Percentiles rank a stretch among this genome's conserved stretches.
phyloP scores from a whole-genome alignment of 148 eudicot genomes.

The Tetragonia tetragonoides region DNA sequence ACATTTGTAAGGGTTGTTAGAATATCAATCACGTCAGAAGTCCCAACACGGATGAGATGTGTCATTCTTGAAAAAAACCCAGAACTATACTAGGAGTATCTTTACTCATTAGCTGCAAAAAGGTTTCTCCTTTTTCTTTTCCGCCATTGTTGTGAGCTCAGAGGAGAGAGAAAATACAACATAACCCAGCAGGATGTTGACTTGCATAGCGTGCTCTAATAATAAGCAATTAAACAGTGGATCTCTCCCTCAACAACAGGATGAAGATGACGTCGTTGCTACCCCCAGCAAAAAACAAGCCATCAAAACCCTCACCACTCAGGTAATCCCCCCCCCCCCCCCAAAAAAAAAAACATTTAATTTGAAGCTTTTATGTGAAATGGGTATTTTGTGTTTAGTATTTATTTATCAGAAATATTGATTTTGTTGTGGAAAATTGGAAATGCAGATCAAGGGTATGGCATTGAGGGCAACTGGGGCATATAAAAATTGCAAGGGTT shows the following conservation, averaged over 20 bases:
- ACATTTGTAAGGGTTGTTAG: background rate
- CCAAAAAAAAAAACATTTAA: too few relatives aligned
- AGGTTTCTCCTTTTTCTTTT: background rate
- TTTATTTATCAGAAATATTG: background rate
- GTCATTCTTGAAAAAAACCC: too few relatives aligned
- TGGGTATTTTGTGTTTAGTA: background rate
- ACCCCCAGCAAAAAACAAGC: slow-evolving; percentile 72
- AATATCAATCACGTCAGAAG: background rate
- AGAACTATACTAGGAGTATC: too few relatives aligned
- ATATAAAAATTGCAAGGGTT: slow-evolving; percentile 83
- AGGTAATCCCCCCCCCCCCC: slow-evolving; percentile 38
- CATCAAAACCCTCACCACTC: slow-evolving; percentile 68
- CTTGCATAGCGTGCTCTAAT: slow-evolving; percentile 54
- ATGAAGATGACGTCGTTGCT: slow-evolving; percentile 50
- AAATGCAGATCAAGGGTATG: slow-evolving; percentile 79
- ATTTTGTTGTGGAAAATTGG: background rate
- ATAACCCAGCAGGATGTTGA: slow-evolving; percentile 40
- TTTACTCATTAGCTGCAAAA: background rate
- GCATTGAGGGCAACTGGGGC: slow-evolving; percentile 89
- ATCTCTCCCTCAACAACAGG: slow-evolving; percentile 39
- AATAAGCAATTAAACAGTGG: slow-evolving; percentile 58
- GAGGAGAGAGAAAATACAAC: background rate
- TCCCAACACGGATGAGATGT: background rate
- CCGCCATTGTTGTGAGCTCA: background rate
- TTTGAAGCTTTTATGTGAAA: background rate